Evolutionary conservation across 169 alveolate species (phyloP).

Genomic region (Blepharisma undulans): DNA sequence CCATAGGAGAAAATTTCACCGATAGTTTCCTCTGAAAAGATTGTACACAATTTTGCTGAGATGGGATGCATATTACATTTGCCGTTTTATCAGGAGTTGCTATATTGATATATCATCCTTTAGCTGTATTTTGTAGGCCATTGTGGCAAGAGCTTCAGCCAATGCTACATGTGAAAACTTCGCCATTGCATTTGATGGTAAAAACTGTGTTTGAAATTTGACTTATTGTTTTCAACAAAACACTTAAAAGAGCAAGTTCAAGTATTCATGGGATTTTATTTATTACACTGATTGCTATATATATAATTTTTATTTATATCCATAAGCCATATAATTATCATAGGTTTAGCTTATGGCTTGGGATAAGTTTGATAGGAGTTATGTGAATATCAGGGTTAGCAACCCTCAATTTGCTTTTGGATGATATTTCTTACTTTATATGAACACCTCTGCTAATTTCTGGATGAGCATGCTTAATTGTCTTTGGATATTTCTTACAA

Average conservation of each 20-base stretch:
- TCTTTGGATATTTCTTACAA: not conserved
- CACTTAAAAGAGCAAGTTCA: not conserved
- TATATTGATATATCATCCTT: slow-evolving; percentile 17
- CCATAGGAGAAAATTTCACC: not conserved
- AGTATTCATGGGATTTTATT: slow-evolving; percentile 2
- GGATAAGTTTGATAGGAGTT: not conserved
- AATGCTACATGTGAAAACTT: not conserved
- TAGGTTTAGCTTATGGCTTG: not conserved
- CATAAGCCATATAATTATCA: slow-evolving; percentile 6
- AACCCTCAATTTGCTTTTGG: not conserved
- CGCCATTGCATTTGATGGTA: not conserved
- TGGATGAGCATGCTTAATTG: not conserved
- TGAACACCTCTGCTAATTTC: not conserved
- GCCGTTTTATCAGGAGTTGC: not conserved
- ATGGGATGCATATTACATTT: not conserved
- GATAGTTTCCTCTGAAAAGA: slow-evolving; percentile 8
- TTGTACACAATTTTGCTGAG: slow-evolving; percentile 8
- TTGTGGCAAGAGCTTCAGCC: slow-evolving; percentile 18
- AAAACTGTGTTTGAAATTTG: not conserved
- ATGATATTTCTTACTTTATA: not conserved
- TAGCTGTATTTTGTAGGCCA: slow-evolving; percentile 28
- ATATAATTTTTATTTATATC: not conserved
- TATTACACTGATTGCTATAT: not conserved
- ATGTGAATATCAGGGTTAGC: not conserved
- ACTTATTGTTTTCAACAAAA: not conserved